Evolutionary conservation across 345 rosid genomes (phyloP).

Genomic region (Hevea brasiliensis): DNA sequence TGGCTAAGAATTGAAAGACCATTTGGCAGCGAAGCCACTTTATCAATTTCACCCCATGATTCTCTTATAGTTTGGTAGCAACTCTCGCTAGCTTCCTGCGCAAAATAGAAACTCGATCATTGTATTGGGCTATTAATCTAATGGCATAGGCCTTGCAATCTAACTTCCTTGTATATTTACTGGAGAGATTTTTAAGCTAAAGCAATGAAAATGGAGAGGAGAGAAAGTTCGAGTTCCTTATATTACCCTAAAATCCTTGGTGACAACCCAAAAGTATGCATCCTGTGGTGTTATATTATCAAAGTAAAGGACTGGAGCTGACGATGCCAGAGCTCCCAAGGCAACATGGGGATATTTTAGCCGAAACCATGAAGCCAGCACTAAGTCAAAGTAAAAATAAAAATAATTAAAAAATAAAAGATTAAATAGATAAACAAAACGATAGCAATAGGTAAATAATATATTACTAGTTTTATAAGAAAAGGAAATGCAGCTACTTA

Average conservation of each 20-base stretch:
- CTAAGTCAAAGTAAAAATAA: no score
- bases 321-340: slow-evolving; percentile 29
- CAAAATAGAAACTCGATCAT: background rate
- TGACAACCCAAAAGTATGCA: slow-evolving; percentile 25
- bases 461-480: no score
- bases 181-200: no score
- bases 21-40: slow-evolving; percentile 15
- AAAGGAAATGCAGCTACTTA: no score
- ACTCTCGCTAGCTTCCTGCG: slow-evolving; percentile 33
- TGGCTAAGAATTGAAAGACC: no score
- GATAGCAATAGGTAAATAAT: no score
- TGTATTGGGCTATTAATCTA: no score
- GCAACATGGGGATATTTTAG: slow-evolving; percentile 30
- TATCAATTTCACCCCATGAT: slow-evolving; percentile 41
- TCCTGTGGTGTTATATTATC: slow-evolving; percentile 22
- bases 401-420: no score
- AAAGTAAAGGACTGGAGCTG: slow-evolving; percentile 31
- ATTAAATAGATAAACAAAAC: no score
- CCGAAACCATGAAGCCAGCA: slow-evolving; percentile 30
- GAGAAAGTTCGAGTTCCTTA: no score
- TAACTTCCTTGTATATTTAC: no score
- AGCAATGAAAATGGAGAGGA: background rate
- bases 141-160: no score
- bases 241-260: slow-evolving; percentile 26
- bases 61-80: slow-evolving; percentile 43